Evolutionary conservation across 2,329 filamentous ascomycete species (phyloP), one percentile per base, ranked within the genome.

Genomic region (Trichoderma cornu-damae): DNA sequence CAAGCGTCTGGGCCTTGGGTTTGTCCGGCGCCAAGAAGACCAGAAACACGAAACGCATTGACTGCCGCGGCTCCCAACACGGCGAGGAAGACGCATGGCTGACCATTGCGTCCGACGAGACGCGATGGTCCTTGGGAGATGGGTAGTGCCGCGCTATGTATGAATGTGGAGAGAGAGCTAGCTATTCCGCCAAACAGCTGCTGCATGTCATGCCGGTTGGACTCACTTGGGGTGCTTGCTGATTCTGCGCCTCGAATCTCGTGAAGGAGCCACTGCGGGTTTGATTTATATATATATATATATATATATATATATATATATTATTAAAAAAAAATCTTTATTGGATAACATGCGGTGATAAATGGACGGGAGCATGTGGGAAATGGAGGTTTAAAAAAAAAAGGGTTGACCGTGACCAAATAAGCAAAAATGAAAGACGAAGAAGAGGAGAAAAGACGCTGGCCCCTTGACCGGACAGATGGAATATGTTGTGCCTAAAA

Each of bases 131-230:
- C 22, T 30, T 46, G 16, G 52, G 32, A n/a, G n/a, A 28, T 55
- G 12, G 43, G 52, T 55, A 55, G 52, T 55, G 52, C 24, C 42
- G 32, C 52, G 52, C 52, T 55, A 55, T 55, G 42, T 40, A 46
- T 37, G 20, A 20, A 20, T 44, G 52, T 55, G 52, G 52, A 55
- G 52, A 55, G n/a, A n/a, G n/a, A n/a, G n/a, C n/a, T n/a, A n/a
- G 52, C 30, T 28, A 16, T 22, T 38, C 52, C 22, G 28, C 43
- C 28, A 34, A 46, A 28, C 22, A 46, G 52, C 52, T 37, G 22
- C 50, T 54, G 52, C 52, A 47, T 47, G 40, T 55, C 42, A 55
- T 46, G 40, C 30, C 42, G 52, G 20, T 55, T 55, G 52, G n/a
- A 47, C 52, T 55, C 52, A 47, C 42, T 20, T 9, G 37, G 22